These are phyloP conservation scores for Plasmodium falciparum DNA, from an alignment of 169 alveolate genomes.

Conservation along the genomic window DNA sequence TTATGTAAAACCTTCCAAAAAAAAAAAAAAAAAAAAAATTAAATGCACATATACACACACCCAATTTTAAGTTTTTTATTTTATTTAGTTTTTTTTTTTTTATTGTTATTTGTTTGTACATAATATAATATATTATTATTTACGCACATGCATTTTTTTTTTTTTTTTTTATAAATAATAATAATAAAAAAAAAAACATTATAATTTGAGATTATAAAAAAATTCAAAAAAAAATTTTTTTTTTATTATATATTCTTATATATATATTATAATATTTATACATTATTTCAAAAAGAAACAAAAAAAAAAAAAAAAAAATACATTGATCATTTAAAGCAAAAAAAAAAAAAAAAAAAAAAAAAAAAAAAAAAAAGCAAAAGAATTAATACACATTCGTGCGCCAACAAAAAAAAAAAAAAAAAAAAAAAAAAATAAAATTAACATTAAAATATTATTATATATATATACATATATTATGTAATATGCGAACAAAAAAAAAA, in stretches of 20 bases:
- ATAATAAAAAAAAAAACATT: background rate
- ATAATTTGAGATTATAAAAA: background rate
- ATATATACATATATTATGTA: constrained; percentile 11
- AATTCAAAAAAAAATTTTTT: background rate
- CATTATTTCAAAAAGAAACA: background rate
- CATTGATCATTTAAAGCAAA: background rate
- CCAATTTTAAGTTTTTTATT: background rate
- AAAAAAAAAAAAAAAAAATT: constrained; percentile 21
- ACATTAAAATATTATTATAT: background rate
- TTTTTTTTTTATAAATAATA: background rate
- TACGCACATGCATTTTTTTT: constrained; percentile 11
- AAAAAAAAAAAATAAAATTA: background rate
- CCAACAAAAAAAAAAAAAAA: constrained; percentile 1
- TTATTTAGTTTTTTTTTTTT: constrained; percentile 2
- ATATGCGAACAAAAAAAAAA: too few relatives aligned
- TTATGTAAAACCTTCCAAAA: background rate
- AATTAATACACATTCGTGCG: constrained; percentile 10
- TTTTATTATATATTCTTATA: background rate
- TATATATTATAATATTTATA: background rate
- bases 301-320: background rate
- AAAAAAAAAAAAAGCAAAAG: background rate
- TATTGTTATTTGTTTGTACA: background rate
- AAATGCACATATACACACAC: constrained; percentile 29
- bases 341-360: constrained; percentile 5
- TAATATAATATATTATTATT: background rate